Evolutionary conservation across 1,284 basidiomycete species (phyloP).

Genomic region (Ganoderma sinense): DNA sequence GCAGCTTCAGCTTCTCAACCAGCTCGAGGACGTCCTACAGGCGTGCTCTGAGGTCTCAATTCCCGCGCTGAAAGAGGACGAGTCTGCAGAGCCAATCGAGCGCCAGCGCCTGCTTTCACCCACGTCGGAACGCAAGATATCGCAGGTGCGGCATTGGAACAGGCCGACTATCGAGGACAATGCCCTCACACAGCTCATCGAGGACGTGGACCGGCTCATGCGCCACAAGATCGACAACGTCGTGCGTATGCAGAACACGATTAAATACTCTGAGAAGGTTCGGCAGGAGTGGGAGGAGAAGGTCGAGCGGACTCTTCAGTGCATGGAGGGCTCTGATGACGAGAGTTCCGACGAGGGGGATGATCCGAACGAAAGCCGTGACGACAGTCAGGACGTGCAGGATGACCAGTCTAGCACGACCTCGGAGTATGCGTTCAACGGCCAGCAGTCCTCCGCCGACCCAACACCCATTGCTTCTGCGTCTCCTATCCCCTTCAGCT

Average conservation of each 20-base stretch:
- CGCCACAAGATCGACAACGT: conserved; percentile 95
- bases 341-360: conserved; percentile 46
- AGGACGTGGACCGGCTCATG: conserved; percentile 90
- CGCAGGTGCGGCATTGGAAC: conserved; percentile 84
- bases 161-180: conserved; percentile 87
- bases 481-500: conserved; percentile 58
- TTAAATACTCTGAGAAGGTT: conserved; percentile 97
- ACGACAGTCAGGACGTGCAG: conserved; percentile 38
- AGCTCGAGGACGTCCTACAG: conserved; percentile 86
- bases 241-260: conserved; percentile 97
- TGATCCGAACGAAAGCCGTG: conserved; percentile 44
- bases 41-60: conserved; percentile 86
- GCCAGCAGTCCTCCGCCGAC: conserved; percentile 55
- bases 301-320: conserved; percentile 74
- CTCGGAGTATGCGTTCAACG: conserved; percentile 68
- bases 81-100: conserved; percentile 90
- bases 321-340: conserved; percentile 58
- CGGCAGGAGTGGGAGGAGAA: conserved; percentile 97
- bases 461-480: conserved; percentile 75
- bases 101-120: conserved; percentile 91
- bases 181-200: conserved; percentile 82
- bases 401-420: conserved; percentile 68
- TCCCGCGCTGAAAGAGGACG: conserved; percentile 91
- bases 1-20: conserved; percentile 82
- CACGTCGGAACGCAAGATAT: conserved; percentile 84